Percentiles rank a stretch among this genome's conserved stretches.
Conservation (phyloP, 805 yeast genomes). For the Spathaspora hagerdaliae region DNA sequence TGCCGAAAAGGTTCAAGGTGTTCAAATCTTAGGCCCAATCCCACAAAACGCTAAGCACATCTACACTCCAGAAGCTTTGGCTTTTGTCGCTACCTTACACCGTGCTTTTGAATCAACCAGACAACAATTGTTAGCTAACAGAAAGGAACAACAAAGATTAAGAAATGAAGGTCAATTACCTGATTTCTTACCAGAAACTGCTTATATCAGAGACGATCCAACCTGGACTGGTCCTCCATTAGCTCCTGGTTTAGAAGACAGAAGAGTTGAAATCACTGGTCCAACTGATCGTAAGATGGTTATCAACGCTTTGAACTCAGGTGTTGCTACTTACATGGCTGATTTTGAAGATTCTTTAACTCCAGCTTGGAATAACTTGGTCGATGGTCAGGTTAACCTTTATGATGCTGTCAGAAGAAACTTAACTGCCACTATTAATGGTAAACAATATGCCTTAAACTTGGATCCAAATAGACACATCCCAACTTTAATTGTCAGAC, state of each 20-base stretch:
- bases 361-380: conserved; percentile 78
- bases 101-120: conserved; percentile 66
- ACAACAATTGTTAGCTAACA: conserved; percentile 53
- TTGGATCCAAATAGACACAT: conserved; percentile 50
- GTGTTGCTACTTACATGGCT: conserved; percentile 80
- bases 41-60: conserved; percentile 49
- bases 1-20: conserved; percentile 45
- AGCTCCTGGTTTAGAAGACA: conserved; percentile 68
- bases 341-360: conserved; percentile 84
- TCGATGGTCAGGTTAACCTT: conserved; percentile 77
- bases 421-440: conserved; percentile 39
- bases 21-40: conserved; percentile 51
- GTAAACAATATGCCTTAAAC: conserved; percentile 42
- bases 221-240: conserved; percentile 73
- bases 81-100: conserved; percentile 68
- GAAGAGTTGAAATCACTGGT: conserved; percentile 82
- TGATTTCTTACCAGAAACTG: conserved; percentile 67
- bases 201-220: conserved; percentile 62
- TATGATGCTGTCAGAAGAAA: conserved; percentile 73
- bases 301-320: conserved; percentile 73
- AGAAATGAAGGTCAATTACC: conserved; percentile 62
- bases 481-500: conserved; percentile 79
- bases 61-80: conserved; percentile 58
- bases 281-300: conserved; percentile 85
- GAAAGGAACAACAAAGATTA: conserved; percentile 55